phyloP scores from a whole-genome alignment of 305 asterid species.

The Nicotiana rustica region DNA sequence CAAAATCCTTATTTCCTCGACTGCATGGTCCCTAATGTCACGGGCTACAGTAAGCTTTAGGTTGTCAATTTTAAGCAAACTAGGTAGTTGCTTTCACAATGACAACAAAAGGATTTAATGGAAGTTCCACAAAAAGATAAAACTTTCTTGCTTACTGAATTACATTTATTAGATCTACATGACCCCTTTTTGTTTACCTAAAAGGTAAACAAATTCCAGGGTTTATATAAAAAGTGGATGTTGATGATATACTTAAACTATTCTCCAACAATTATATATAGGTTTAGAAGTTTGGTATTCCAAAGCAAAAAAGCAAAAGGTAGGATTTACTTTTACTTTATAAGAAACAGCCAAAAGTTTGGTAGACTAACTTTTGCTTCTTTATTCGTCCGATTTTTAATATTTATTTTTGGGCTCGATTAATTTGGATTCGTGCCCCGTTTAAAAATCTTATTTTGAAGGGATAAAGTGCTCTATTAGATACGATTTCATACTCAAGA shows the following conservation, averaged over 20 bases:
- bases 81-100: constrained; percentile 28
- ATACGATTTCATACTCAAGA: too few species aligned
- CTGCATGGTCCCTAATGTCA: constrained; percentile 26
- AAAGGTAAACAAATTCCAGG: constrained; percentile 22
- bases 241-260: not conserved
- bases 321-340: constrained; percentile 17
- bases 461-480: too few species aligned
- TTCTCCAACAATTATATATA: not conserved
- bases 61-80: constrained; percentile 26
- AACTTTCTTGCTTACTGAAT: constrained; percentile 1
- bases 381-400: too few species aligned
- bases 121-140: not conserved
- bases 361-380: not conserved
- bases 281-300: not conserved
- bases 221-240: not conserved
- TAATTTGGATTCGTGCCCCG: too few species aligned
- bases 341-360: constrained; percentile 6
- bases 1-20: not conserved
- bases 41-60: constrained; percentile 12
- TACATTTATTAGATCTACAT: constrained; percentile 16
- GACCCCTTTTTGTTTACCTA: constrained; percentile 15
- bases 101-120: constrained; percentile 13
- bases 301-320: not conserved
- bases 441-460: too few species aligned
- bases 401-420: too few species aligned